Base-by-base conservation (phyloP, 2,329 filamentous ascomycete species). In the Cladobotryum mycophilum region DNA sequence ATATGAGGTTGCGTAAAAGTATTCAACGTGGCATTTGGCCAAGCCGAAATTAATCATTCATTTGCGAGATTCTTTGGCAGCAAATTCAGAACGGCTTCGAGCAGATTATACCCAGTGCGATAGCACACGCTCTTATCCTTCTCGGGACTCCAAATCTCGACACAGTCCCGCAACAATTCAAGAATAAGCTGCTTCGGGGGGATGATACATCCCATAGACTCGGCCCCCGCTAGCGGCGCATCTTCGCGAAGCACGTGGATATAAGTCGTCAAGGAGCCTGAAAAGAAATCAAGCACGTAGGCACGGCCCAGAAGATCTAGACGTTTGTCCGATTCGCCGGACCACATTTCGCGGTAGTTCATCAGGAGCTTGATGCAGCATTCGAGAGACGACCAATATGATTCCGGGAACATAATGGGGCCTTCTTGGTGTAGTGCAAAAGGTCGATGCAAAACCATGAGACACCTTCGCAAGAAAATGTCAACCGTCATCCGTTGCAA, bases 371-470 rank as follows among this genome's bases (percentile, higher is more conserved):
- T 65, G 5, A 68, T 60, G 0, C 65, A 66, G 55, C 66, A 69
- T 56, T 68, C 65, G 15, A 69, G 57, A 7, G 66, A 69, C 15
- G 61, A 64, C 64, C 66, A 68, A 57, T 67, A 67, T 30, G 65
- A 65, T 49, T 68, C 65, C 5, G 66, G 62, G 45, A 63, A 68
- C 56, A 65, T 46, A 45, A 55, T 53, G 1, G 65, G 66, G 0
- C 64, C 64, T 3, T 67, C 62, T 1, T 58, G 53, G 49, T 67
- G 65, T 44, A 68, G 58, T 18, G 65, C 67, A 55, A 66, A 69
- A 1, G 65, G 64, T 7, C 66, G 60, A 46, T 69, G 64, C 18
- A 69, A 55, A 8, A 67, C 63, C 65, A 68, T 68, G 36, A 69
- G 57, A 49, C 62, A 67, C 5, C 66, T 58, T 4, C 66, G 60